These are phyloP conservation scores for Aspergillus calidoustus DNA, from an alignment of 2,329 filamentous ascomycete species.

Conservation along the genomic window DNA sequence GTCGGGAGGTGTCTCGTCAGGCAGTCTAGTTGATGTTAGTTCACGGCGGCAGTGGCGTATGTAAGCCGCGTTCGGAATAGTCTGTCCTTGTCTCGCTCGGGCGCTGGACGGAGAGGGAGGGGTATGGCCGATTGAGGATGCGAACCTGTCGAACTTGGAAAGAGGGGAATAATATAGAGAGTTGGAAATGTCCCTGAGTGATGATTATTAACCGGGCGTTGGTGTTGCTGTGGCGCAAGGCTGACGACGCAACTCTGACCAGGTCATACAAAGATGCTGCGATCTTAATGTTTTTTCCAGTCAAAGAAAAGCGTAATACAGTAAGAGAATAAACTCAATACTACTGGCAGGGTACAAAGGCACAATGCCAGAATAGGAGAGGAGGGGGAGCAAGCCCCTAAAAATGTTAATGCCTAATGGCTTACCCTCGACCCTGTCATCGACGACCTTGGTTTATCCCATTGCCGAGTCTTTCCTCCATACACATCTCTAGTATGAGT, in stretches of 20 bases:
- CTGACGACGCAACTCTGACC: slow-evolving; percentile 11
- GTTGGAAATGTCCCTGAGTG: background rate
- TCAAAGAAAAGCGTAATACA: background rate
- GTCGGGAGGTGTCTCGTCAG: slow-evolving; percentile 13
- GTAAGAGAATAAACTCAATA: background rate
- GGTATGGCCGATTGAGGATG: background rate
- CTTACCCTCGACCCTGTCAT: background rate
- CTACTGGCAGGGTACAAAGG: background rate
- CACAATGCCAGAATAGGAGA: background rate
- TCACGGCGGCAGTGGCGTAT: slow-evolving; percentile 20
- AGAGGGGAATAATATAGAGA: slow-evolving; percentile 11
- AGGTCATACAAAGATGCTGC: slow-evolving; percentile 3
- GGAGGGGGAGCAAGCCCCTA: background rate
- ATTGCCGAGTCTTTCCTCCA: background rate
- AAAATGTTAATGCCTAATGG: slow-evolving; percentile 17
- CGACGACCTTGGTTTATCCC: background rate
- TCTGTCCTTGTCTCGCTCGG: slow-evolving; percentile 3
- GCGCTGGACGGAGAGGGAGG: background rate
- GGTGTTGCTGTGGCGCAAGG: slow-evolving; percentile 15
- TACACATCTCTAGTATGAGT: background rate
- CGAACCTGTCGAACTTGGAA: background rate
- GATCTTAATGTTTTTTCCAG: background rate
- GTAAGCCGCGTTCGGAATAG: slow-evolving; percentile 26
- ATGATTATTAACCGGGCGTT: background rate
- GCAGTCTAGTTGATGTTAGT: slow-evolving; percentile 14